These are phyloP conservation scores for Blastomyces silverae DNA, from an alignment of 2,329 filamentous ascomycete genomes.

Conservation along the genomic window DNA sequence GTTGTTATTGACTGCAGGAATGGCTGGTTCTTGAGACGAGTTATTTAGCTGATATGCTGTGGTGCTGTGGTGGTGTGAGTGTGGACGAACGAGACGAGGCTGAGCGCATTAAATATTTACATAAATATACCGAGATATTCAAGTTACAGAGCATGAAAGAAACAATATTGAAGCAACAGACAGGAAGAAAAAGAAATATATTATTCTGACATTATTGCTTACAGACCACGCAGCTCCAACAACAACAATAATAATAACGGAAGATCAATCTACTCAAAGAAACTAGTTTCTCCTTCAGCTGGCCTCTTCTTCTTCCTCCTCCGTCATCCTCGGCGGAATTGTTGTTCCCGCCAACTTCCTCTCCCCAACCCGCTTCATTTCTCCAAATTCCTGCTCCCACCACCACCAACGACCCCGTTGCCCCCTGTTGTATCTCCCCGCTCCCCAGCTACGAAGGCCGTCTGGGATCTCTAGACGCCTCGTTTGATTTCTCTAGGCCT, in stretches of 20 bases:
- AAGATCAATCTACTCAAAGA: neutral
- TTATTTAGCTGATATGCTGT: neutral
- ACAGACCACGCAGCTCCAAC: neutral
- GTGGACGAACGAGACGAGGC: neutral
- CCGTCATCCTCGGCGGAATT: constrained; percentile 1
- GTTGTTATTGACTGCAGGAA: neutral
- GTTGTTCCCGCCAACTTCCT: neutral
- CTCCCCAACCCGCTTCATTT: neutral
- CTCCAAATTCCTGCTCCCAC: neutral
- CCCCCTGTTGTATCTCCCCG: neutral
- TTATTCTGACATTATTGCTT: too few species aligned
- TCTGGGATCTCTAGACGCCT: constrained; percentile 10
- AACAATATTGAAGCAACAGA: too few species aligned
- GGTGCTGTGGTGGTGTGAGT: neutral
- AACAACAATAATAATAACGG: neutral
- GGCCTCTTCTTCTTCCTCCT: neutral
- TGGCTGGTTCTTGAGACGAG: neutral
- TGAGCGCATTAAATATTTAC: neutral
- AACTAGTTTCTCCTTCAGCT: neutral
- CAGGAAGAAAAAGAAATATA: too few species aligned
- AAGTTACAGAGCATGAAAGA: neutral
- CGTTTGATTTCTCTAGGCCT: neutral
- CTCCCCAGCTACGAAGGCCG: constrained; percentile 1
- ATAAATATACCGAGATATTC: too few species aligned
- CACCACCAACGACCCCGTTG: neutral